Base-by-base conservation (phyloP, 352 stramenopile species). In the Phytophthora ramorum region DNA sequence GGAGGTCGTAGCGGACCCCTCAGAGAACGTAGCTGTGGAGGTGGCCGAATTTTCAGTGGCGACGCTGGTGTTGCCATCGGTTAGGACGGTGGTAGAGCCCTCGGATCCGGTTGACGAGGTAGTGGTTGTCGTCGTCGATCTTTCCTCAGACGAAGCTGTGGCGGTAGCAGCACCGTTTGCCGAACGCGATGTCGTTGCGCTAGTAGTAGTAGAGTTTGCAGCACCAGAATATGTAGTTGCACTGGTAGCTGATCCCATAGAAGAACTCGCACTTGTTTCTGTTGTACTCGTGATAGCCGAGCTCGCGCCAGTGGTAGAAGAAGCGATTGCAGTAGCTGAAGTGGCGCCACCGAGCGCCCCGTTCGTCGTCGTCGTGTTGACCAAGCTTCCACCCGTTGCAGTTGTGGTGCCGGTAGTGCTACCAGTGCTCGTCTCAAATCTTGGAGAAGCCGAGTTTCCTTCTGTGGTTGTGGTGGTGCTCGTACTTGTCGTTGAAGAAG, bases 91-190 rank as follows among this genome's bases (percentile, higher is more conserved):
- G 16, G 58, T 46, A 24, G 22, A 24, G 8, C 6, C 28, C 8
- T 54, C 19, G 14, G 43, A 66, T 38, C 51, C 68, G 2, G 30
- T 69, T 3, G 45, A 49, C 20, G 59, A 59, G 17, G 35, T 35
- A 12, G 26, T 54, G 5, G 35, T 62, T 7, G 20, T 32, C 17
- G 56, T 58, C 37, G 41, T 63, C 13, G 64, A 58, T 10, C 14
- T 68, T 14, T 28, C 19, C 28, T 35, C 16, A 9, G 51, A 40
- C 9, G 53, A 60, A 19, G 24, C 14, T 43, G 63, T 56, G 17
- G 34, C 37, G 1, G 53, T 45, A 2, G 48, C 26, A 32, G 17
- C 26, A n/a, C 20, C 35, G 35, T 55, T 61, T 22, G 35, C 14
- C 7, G 61, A 61, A 37, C 44, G 64, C 16, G 45, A 51, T 2